Evolutionary conservation across 2,329 filamentous ascomycete species (phyloP), one percentile per base, ranked within the genome.

Genomic region (Paecilomyces niveus): DNA sequence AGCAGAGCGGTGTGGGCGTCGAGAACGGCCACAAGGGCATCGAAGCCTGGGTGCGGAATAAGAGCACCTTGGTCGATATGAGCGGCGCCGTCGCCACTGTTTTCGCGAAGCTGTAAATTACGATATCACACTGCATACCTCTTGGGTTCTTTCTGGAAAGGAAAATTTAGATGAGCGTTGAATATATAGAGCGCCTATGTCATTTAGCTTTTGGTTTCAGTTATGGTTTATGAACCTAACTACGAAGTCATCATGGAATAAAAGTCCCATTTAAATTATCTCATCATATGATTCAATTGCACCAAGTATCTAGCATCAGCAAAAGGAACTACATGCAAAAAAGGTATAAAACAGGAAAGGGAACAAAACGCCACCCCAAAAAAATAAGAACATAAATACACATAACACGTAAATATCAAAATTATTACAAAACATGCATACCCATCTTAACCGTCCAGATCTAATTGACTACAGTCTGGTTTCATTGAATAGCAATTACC

Each of bases 21-120:
- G 91, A 96, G 80, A 96, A 96, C 72, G 92, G 91, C 3, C 80
- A 85, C 59, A 85, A 83, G 67, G 91, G 91, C 0, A 81, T 96
- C 57, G 87, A 89, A 73, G 88, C 89, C 3, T 96, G 92, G 87
- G 83, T 92, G 56, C 81, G 85, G 75, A 94, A 92, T 66, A 95
- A 94, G 81, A 95, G 90, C 74, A 95, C 90, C 1, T 74, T 96
- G 31, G 87, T 96, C 2, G 91, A 96, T 72, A 89, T 92, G 81
- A 85, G 85, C 50, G 88, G 88, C 33, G 80, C 73, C 61, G 88
- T 87, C 59, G 84, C 80, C 58, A 92, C 83, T 8, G 87, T 91
- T 0, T 96, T 94, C 74, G 80, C 86, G 31, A 90, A 90, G 74
- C 64, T 89, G 63, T 89, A 74, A 76, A 8, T 18, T 18, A 45